Evolutionary conservation across 2,329 filamentous ascomycete genomes (phyloP), one percentile per base, ranked within the genome.

Genomic region (Oidium heveae): DNA sequence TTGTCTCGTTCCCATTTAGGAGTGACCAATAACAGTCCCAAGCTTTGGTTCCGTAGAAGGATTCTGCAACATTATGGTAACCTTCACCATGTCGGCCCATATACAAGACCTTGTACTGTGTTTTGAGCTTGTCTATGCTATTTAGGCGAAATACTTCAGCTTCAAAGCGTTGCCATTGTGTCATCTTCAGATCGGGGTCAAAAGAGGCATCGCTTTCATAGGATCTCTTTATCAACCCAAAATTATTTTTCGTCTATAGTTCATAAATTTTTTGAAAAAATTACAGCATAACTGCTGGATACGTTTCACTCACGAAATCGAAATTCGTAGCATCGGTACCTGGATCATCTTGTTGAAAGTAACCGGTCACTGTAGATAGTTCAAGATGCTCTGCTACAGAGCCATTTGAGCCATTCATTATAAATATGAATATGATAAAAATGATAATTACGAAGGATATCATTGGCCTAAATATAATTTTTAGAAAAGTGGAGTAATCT

Each of bases 11-110:
- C 58, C 81, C 81, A 22, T 80, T 72, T 12, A 73, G 70, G 58
- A 76, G 70, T 5, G 75, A 73, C 79, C 79, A 85, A 68, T 84
- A 83, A 64, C 77, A 76, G 65, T 84, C 79, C 81, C 81, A 85
- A 2, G 76, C 77, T 3, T 76, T 72, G 0, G 79, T 84, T 50
- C 80, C 80, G 58, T 82, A 84, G 62, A 71, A 80, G 18, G 70
- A 69, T 67, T 84, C 78, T 15, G 80, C 80, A 7, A 71, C 71
- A 58, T 79, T 79, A 58, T 79, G 75, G 60, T 69, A 76, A 13
- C 82, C 82, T 65, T 86, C 74, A 22, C 82, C 82, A 62, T 86
- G 82, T 41, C 82, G 76, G 2, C 76, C 80, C 65, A 51, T 22
- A 13, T 80, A 80, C 41, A 86, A 65, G 12, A 86, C 70, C 61